A percentile compares a stretch with the other conserved stretches of the same genome.
Evolutionary conservation across 1,284 basidiomycete genomes (phyloP).

Genomic region (Ustilago shanxiensis): DNA sequence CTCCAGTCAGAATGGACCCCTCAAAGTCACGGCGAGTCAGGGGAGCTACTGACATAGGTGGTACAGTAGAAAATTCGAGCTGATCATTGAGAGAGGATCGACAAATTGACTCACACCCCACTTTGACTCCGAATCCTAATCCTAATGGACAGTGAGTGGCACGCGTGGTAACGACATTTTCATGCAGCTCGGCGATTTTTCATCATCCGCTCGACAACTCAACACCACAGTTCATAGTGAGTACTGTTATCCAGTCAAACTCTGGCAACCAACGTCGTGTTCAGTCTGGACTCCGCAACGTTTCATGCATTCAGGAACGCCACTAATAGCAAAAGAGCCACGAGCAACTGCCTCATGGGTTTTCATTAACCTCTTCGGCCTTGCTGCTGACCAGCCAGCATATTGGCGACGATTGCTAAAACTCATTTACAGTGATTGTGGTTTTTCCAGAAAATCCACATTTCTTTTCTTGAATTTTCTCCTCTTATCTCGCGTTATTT

Average conservation of each 20-base stretch:
- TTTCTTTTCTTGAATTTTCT: too few relatives aligned
- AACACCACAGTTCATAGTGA: not conserved
- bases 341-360: not conserved
- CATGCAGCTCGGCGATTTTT: constrained; percentile 16
- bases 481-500: too few relatives aligned
- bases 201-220: constrained; percentile 9
- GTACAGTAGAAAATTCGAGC: not conserved
- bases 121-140: not conserved
- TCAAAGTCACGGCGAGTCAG: not conserved
- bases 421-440: too few relatives aligned
- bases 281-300: not conserved
- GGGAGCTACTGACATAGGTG: not conserved
- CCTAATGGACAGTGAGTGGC: not conserved
- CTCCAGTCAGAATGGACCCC: too few relatives aligned
- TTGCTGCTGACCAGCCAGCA: too few relatives aligned
- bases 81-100: constrained; percentile 5
- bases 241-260: too few relatives aligned
- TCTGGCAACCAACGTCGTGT: not conserved
- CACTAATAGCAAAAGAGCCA: not conserved
- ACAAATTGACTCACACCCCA: not conserved
- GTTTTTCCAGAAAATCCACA: too few relatives aligned
- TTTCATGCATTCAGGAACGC: not conserved
- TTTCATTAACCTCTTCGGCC: too few relatives aligned
- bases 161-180: constrained; percentile 2
- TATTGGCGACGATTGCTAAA: too few relatives aligned